Percentiles rank a stretch among this genome's conserved stretches.
phyloP scores from a whole-genome alignment of 768 basidiomycete species.

The Sporobolomyces roseus region DNA sequence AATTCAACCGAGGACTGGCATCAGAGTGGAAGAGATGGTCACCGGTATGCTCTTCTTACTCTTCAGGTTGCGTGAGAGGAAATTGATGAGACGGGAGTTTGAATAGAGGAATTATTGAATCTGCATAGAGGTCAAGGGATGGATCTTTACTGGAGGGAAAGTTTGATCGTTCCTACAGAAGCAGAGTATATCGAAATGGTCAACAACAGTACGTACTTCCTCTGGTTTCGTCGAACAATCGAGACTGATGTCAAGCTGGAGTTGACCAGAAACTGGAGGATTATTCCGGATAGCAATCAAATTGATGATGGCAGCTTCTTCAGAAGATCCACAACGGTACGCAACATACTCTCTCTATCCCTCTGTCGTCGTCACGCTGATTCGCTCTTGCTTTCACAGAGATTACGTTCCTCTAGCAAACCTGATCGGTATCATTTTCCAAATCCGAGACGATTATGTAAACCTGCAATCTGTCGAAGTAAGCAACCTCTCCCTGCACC shows the following conservation, averaged over 20 bases:
- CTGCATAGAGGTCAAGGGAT: constrained; percentile 92
- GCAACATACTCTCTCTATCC: background rate
- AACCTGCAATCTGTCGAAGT: constrained; percentile 85
- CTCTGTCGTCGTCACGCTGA: background rate
- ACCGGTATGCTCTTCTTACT: constrained; percentile 57
- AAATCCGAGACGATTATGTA: constrained; percentile 97
- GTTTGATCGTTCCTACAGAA: constrained; percentile 83
- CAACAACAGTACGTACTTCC: constrained; percentile 70
- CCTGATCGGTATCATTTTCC: constrained; percentile 88
- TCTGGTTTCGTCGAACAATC: background rate
- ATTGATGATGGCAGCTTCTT: constrained; percentile 76
- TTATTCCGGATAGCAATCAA: constrained; percentile 87
- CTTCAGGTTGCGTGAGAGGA: constrained; percentile 43
- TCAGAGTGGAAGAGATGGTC: constrained; percentile 62
- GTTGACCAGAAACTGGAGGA: constrained; percentile 77
- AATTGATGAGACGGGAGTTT: constrained; percentile 43
- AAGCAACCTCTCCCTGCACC: constrained; percentile 25
- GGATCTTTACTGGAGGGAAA: constrained; percentile 91
- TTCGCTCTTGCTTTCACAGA: background rate
- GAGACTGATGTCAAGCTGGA: background rate
- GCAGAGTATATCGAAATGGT: constrained; percentile 95
- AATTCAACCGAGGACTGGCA: constrained; percentile 22
- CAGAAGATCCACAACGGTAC: constrained; percentile 48
- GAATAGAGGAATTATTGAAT: constrained; percentile 67
- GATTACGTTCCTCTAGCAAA: constrained; percentile 91